Evolutionary conservation across 2,329 filamentous ascomycete species (phyloP).

Genomic region (Colletotrichum graminicola): DNA sequence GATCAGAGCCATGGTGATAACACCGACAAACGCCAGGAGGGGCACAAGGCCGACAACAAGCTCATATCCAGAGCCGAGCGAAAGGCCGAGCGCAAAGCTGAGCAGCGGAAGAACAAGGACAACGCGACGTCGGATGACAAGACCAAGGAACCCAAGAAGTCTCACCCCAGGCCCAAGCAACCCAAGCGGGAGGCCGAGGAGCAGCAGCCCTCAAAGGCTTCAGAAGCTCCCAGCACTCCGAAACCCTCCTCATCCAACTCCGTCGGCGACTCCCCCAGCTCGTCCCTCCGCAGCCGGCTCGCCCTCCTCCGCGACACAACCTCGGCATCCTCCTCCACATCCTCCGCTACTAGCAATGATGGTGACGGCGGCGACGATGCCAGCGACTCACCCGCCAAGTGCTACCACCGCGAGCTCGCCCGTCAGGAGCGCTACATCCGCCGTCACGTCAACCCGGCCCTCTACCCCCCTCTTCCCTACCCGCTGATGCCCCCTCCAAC

Average conservation of each 20-base stretch:
- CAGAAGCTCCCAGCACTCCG: constrained; percentile 17
- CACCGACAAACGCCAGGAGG: not conserved
- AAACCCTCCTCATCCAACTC: constrained; percentile 11
- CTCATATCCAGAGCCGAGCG: constrained; percentile 11
- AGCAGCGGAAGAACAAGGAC: not conserved
- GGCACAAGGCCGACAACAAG: constrained; percentile 22
- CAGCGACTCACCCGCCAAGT: constrained; percentile 26
- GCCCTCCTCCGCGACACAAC: constrained; percentile 48
- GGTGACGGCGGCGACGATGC: constrained; percentile 33
- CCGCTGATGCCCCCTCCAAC: constrained; percentile 42
- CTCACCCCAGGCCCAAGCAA: constrained; percentile 15
- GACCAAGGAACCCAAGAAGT: constrained; percentile 11
- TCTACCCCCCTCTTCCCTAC: constrained; percentile 50
- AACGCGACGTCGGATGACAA: not conserved
- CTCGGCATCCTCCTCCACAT: constrained; percentile 43
- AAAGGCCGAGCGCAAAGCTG: constrained; percentile 28
- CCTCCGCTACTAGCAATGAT: constrained; percentile 35
- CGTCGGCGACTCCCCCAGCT: constrained; percentile 38
- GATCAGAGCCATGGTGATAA: not conserved
- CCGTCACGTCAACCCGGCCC: constrained; percentile 47
- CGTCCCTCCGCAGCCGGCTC: constrained; percentile 22
- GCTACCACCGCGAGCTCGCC: constrained; percentile 42
- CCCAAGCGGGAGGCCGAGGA: constrained; percentile 23
- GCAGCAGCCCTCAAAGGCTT: too few relatives aligned
- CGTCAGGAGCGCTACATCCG: constrained; percentile 50